These are phyloP conservation scores for Aspergillus fumigatus DNA, from an alignment of 2,329 filamentous ascomycete species.

Conservation along the genomic window DNA sequence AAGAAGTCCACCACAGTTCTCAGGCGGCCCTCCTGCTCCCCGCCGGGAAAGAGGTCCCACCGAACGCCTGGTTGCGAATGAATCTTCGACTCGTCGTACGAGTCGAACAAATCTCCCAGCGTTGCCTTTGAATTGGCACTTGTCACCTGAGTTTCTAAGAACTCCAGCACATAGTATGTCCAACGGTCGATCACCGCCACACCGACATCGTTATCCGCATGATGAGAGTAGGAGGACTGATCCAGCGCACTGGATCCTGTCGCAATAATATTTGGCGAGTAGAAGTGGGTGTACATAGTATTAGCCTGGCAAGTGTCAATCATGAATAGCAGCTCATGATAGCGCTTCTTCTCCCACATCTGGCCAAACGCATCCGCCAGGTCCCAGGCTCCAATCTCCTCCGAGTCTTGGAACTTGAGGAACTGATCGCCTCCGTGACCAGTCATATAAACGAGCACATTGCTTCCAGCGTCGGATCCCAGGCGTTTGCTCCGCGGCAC, in stretches of 20 bases:
- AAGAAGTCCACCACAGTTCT: slow-evolving; percentile 95
- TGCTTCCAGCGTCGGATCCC: slow-evolving; percentile 90
- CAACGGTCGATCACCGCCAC: slow-evolving; percentile 98
- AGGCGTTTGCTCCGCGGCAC: slow-evolving; percentile 92
- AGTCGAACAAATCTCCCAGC: slow-evolving; percentile 90
- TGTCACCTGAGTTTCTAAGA: slow-evolving; percentile 83
- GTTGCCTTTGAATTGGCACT: slow-evolving; percentile 85
- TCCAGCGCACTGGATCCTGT: slow-evolving; percentile 96
- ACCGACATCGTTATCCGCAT: slow-evolving; percentile 95
- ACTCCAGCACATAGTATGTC: slow-evolving; percentile 98
- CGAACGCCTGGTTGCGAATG: slow-evolving; percentile 87
- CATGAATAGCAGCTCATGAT: slow-evolving; percentile 98
- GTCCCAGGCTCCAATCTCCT: slow-evolving; percentile 95
- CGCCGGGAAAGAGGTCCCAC: slow-evolving; percentile 91
- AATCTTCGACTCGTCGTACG: slow-evolving; percentile 91
- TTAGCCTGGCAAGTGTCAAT: slow-evolving; percentile 99
- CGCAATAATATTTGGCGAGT: slow-evolving; percentile 95
- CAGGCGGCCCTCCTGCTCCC: slow-evolving; percentile 69
- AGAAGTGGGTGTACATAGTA: slow-evolving; percentile 98
- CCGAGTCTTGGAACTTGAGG: slow-evolving; percentile 94
- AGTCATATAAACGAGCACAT: slow-evolving; percentile 98
- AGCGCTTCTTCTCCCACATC: slow-evolving; percentile 99
- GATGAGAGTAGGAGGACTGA: slow-evolving; percentile 94
- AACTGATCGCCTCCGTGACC: slow-evolving; percentile 98
- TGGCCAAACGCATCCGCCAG: slow-evolving; percentile 96